Conservation (phyloP, 768 basidiomycete genomes). For the Suillus fuscotomentosus region DNA sequence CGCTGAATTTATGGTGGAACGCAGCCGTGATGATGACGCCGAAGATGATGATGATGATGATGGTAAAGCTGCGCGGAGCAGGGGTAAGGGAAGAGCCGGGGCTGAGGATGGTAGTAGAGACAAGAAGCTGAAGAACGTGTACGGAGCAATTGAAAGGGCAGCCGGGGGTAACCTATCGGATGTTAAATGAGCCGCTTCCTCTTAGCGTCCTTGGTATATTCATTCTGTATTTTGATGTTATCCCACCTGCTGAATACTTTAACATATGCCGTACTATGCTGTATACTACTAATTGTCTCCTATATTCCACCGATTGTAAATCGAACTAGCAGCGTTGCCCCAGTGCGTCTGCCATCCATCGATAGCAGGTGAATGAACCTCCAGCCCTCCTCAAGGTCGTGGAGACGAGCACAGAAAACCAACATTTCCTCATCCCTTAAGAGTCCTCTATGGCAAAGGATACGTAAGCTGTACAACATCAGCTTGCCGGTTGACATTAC, state of each 20-base stretch:
- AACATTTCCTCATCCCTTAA: constrained; percentile 46
- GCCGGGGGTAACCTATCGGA: constrained; percentile 57
- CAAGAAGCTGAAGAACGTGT: constrained; percentile 44
- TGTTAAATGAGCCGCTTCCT: constrained; percentile 17
- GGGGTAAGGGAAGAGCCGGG: constrained; percentile 16
- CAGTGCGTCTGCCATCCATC: constrained; percentile 42
- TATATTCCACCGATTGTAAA: constrained; percentile 16
- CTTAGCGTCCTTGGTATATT: background rate
- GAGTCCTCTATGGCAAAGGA: constrained; percentile 36
- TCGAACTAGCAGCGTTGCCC: constrained; percentile 28
- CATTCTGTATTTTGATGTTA: background rate
- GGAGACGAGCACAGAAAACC: constrained; percentile 52
- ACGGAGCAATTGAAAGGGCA: constrained; percentile 58
- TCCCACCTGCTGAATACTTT: background rate
- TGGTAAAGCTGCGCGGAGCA: constrained; percentile 13
- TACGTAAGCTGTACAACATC: constrained; percentile 7
- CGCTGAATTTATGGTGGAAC: constrained; percentile 72
- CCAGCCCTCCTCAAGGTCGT: constrained; percentile 47
- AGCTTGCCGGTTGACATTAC: background rate
- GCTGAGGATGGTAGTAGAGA: constrained; percentile 24
- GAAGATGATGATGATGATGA: constrained; percentile 35
- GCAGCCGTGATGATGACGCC: constrained; percentile 25
- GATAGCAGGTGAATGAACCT: constrained; percentile 49
- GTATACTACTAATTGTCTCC: background rate
- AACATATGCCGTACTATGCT: background rate